Evolutionary conservation across 345 rosid genomes (phyloP), one percentile per base, ranked within the genome.

Genomic region (Iberis pinnata): DNA sequence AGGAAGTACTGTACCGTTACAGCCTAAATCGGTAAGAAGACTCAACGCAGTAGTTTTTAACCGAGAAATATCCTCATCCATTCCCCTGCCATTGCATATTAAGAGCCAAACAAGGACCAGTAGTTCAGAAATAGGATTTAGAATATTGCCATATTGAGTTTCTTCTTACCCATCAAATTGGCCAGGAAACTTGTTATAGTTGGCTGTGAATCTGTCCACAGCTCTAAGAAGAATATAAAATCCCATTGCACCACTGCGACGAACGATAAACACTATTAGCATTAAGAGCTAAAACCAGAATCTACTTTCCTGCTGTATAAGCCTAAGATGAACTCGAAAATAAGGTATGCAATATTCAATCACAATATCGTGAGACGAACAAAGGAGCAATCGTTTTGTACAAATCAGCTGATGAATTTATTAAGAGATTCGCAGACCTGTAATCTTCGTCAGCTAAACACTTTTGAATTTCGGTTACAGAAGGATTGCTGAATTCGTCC

Each of bases 201-300:
- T 92, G 67, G 94, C 81, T 67, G 87, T 74, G 66, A 81, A 85
- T 26, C 86, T 81, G 65, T 88, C 97, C 29, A 73, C 95, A 24
- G 97, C 95, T 76, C 90, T 80, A 58, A 92, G 90, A 71, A 84
- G 84, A 67, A 86, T 74, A 61, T 84, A 89, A 54, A 89, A 89
- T 41, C 95, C 90, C 64, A 66, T 65, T 43, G 97, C 86, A 32
- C 76, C 69, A 62, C 97, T 89, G 77, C 60, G 53, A 65, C 39
- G 13, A 24, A 65, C 39, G 13, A 24, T 49, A 4, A 52, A 40
- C 43, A 58, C 19, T 42, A 67, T 60, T 14, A 54, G 54, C 14
- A 39, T n/a, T n/a, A 20, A 17, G 56, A 31, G 60, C 43, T 33
- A 53, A 49, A 57, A 9, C 39, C 45, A 17, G 7, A 42, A 24